Conservation (phyloP, 148 eudicot genomes). For the Rhododendron griersonianum region DNA sequence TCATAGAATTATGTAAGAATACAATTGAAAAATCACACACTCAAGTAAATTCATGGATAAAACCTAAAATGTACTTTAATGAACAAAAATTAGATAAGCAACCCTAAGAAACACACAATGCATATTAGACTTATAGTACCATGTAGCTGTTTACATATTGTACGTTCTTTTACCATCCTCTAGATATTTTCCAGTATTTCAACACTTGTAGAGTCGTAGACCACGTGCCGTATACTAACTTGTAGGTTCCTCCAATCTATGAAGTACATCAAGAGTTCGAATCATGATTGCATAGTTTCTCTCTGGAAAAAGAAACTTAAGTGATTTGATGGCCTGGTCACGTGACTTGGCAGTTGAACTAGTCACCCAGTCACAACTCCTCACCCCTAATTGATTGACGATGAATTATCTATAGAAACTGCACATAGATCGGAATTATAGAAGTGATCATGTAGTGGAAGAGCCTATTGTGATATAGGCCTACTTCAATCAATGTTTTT, state of each 20-base stretch:
- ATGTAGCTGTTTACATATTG: not conserved
- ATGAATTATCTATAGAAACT: not conserved
- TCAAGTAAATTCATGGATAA: not conserved
- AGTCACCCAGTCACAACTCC: not conserved
- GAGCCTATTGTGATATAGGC: not conserved
- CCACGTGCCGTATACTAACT: not conserved
- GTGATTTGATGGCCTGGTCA: not conserved
- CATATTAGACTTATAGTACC: not conserved
- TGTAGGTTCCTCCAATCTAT: not conserved
- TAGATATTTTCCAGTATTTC: not conserved
- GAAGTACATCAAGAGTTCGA: not conserved
- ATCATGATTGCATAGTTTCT: not conserved
- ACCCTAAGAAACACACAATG: not conserved
- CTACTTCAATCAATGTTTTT: not conserved
- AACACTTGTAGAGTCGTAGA: not conserved
- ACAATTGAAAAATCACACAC: not conserved
- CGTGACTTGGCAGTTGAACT: slow-evolving; percentile 5
- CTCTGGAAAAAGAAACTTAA: not conserved
- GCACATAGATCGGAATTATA: not conserved
- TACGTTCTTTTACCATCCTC: not conserved
- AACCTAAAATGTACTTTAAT: not conserved
- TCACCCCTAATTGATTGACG: not conserved
- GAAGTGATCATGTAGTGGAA: not conserved
- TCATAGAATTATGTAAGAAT: not conserved
- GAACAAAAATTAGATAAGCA: not conserved